Base-by-base conservation (phyloP, 495 filamentous ascomycete species). In the Daldinia loculata region DNA sequence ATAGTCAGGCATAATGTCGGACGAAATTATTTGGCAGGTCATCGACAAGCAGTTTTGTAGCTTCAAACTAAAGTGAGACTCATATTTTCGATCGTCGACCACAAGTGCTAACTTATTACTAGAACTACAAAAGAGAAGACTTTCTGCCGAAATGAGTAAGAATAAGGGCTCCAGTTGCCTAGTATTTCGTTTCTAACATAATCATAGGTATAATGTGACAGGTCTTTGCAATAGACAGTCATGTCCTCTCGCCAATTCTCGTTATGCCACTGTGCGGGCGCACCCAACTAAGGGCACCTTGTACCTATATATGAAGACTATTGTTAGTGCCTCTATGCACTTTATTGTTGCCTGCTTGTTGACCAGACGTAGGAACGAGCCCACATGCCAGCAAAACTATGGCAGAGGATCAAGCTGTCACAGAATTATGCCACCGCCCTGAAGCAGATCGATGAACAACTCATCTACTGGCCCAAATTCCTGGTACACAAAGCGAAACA, bases 11-110 rank as follows among this genome's bases (percentile, higher is more conserved):
- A 92, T 90, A 86, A 88, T 91, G 73, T 97, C 93, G 51, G 95
- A 99, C 86, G 95, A 98, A 80, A 96, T 99, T 71, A 93, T 99
- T 74, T 99, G 95, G 95, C 91, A 94, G 75, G 89, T 96, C 61
- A 97, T 97, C 30, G 51, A 65, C 17, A 90, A 98, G 81, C 93
- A 97, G 80, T 97, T 98, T 78, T 99, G 95, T 82, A 89, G 92
- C 53, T 98, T 94, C 84, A 98, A 98, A 75, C 85, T 98, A 67
- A 98, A 98, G 92, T 95, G 82, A 78, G 86, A 81, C 12, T 12
- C 17, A 56, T 9, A 52, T 48, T 30, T 30, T 58, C 12, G 60
- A 56, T 34, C 22, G 53, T 61, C 41, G 60, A 69, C 32, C 57
- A 59, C 34, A 30, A 66, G 68, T 72, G 74, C 53, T 69, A 52